Conservation (phyloP, 2,329 filamentous ascomycete genomes). For the Epichloe hybrida region DNA sequence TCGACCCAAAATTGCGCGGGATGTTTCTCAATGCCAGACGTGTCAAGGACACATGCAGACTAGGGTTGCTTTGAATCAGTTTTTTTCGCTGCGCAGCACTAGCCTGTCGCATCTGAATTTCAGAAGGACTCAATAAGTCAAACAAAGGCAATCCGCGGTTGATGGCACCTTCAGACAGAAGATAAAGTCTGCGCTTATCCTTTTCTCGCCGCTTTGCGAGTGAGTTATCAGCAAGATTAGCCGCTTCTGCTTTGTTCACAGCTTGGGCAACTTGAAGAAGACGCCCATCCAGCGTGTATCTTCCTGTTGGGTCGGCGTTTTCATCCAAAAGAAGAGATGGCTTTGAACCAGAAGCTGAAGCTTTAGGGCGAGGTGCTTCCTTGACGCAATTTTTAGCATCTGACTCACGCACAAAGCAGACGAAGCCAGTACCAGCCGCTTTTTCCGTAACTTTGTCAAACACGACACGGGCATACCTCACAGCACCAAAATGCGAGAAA, state of each 20-base stretch:
- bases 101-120: slow-evolving; percentile 77
- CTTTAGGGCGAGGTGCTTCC: slow-evolving; percentile 50
- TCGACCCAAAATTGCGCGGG: slow-evolving; percentile 68
- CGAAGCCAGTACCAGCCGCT: slow-evolving; percentile 85
- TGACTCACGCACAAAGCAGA: slow-evolving; percentile 70
- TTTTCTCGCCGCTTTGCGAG: slow-evolving; percentile 52
- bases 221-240: slow-evolving; percentile 57
- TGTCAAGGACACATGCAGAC: slow-evolving; percentile 75
- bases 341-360: slow-evolving; percentile 38
- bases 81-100: slow-evolving; percentile 69
- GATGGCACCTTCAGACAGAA: slow-evolving; percentile 78
- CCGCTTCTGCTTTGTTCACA: slow-evolving; percentile 71
- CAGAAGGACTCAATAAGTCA: slow-evolving; percentile 59
- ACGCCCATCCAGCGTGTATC: slow-evolving; percentile 82
- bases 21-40: slow-evolving; percentile 87
- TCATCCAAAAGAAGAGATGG: slow-evolving; percentile 84
- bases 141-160: slow-evolving; percentile 65
- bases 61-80: slow-evolving; percentile 82
- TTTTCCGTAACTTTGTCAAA: slow-evolving; percentile 74
- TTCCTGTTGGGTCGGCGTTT: slow-evolving; percentile 63
- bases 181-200: slow-evolving; percentile 81
- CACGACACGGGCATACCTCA: slow-evolving; percentile 85
- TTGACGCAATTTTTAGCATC: slow-evolving; percentile 68
- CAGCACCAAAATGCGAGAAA: slow-evolving; percentile 75
- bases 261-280: slow-evolving; percentile 74